Evolutionary conservation across 192 early-diverging fungal genomes (phyloP), one percentile per base, ranked within the genome.

Genomic region (Pilaira anomala): DNA sequence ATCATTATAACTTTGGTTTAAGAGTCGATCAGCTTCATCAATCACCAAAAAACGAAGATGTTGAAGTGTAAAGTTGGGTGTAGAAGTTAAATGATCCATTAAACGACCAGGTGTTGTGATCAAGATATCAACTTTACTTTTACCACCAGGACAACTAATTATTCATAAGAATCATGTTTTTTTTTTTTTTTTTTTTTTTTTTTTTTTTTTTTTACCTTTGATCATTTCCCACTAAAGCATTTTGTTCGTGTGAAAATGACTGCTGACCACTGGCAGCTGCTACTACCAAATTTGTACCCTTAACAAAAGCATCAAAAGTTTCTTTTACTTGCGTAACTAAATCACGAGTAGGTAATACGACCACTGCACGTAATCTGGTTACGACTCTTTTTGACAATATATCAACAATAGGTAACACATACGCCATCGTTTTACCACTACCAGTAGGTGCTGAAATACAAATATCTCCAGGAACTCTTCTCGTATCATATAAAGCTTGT

Each of bases 361-460:
- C 80, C 3, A 98, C 75, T 4, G 93, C 95, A 4, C 96, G 81
- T 40, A 97, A 76, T 30, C 95, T 83, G 6, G 87, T 83, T 3
- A 96, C 83, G 21, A 90, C 71, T 14, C 96, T 83, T 33, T 74
- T 68, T 8, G 85, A 81, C 18, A 98, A 72, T 50, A 87, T 84
- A 71, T 90, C 93, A 24, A 97, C 83, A 58, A 98, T 92, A 1
- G 97, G 97, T 16, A 98, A 66, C 5, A 93, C 94, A 80, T 94
- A 98, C 0, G 95, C 93, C 39, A 98, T 74, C 2, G 97, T 98
- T 71, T 98, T 98, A 22, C 97, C 97, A 51, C 88, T 91, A 29
- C 97, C 97, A 0, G 97, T 98, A 0, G 95, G 90, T 18, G 94
- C 91, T 8, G 94, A 95, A 14, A 98, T 93, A 66, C 93, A 95